Evolutionary conservation across 1,284 basidiomycete species (phyloP).

Genomic region (Austroboletus novae-zelandiae): DNA sequence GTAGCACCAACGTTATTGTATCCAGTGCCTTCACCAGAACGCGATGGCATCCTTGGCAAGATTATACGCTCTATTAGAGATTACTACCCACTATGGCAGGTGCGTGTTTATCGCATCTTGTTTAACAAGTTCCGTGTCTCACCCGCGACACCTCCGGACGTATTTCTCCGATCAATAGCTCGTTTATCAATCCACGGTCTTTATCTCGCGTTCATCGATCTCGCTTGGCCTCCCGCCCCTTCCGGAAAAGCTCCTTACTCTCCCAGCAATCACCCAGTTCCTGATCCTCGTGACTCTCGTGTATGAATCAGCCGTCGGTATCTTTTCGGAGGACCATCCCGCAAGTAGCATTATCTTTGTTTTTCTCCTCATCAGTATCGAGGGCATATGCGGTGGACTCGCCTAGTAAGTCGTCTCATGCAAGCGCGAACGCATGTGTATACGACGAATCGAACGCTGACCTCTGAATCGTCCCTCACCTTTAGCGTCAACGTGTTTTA

Average conservation of each 20-base stretch:
- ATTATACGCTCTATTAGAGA: slow-evolving; percentile 87
- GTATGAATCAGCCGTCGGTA: slow-evolving; percentile 66
- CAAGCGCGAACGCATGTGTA: too few species aligned
- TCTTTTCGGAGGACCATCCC: slow-evolving; percentile 54
- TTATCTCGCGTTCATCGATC: slow-evolving; percentile 91
- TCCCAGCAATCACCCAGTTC: slow-evolving; percentile 73
- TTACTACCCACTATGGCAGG: slow-evolving; percentile 95
- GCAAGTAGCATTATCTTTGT: slow-evolving; percentile 62
- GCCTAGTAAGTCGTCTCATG: slow-evolving; percentile 65
- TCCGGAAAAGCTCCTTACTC: slow-evolving; percentile 65
- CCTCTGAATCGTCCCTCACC: too few species aligned
- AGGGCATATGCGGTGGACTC: slow-evolving; percentile 87
- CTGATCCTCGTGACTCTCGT: slow-evolving; percentile 58
- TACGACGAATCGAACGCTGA: too few species aligned
- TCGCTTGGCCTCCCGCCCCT: slow-evolving; percentile 85
- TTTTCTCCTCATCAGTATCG: slow-evolving; percentile 77
- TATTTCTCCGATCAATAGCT: slow-evolving; percentile 41
- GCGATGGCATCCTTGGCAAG: slow-evolving; percentile 63
- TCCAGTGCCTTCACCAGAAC: slow-evolving; percentile 67
- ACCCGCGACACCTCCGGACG: slow-evolving; percentile 15
- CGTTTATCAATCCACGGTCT: slow-evolving; percentile 91
- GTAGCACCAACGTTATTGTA: slow-evolving; percentile 91
- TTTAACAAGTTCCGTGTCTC: slow-evolving; percentile 7
- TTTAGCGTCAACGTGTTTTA: slow-evolving; percentile 84
- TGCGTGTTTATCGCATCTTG: slow-evolving; percentile 29